Conservation (phyloP, 2,329 filamentous ascomycete species). For the Colletotrichum spinosum region DNA sequence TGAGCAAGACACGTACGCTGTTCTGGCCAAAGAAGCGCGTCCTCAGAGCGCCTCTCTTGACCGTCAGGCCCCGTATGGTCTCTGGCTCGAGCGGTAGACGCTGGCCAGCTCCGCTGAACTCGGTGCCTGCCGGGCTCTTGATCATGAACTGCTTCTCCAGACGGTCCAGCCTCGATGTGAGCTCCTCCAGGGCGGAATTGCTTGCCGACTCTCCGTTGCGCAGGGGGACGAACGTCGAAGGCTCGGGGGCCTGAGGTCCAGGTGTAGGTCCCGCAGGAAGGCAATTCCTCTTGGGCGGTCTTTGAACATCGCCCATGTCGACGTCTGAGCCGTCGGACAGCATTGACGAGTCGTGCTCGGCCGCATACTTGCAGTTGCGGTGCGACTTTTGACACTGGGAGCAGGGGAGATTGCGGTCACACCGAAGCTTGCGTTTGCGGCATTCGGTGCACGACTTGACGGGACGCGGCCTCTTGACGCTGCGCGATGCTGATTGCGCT, state of each 20-base stretch:
- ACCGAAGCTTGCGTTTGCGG: slow-evolving; percentile 67
- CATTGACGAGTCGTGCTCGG: slow-evolving; percentile 59
- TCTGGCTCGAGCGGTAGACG: slow-evolving; percentile 49
- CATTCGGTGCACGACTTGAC: slow-evolving; percentile 69
- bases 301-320: slow-evolving; percentile 47
- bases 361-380: slow-evolving; percentile 64
- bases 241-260: slow-evolving; percentile 15
- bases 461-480: slow-evolving; percentile 65
- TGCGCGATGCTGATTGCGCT: slow-evolving; percentile 45
- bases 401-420: slow-evolving; percentile 67
- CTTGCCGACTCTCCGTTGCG: slow-evolving; percentile 47
- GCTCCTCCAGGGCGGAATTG: slow-evolving; percentile 57
- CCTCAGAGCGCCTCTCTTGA: slow-evolving; percentile 58
- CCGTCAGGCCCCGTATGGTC: slow-evolving; percentile 62
- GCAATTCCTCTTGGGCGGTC: slow-evolving; percentile 54
- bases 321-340: slow-evolving; percentile 62
- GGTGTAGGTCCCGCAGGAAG: slow-evolving; percentile 30
- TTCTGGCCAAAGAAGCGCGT: slow-evolving; percentile 66
- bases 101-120: slow-evolving; percentile 48
- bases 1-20: slow-evolving; percentile 64
- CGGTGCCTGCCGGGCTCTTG: slow-evolving; percentile 54
- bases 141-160: slow-evolving; percentile 63
- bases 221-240: slow-evolving; percentile 25
- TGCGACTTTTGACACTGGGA: slow-evolving; percentile 70
- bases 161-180: slow-evolving; percentile 62